Evolutionary conservation across 768 basidiomycete species (phyloP).

Genomic region (Dacryopinax spathularia): DNA sequence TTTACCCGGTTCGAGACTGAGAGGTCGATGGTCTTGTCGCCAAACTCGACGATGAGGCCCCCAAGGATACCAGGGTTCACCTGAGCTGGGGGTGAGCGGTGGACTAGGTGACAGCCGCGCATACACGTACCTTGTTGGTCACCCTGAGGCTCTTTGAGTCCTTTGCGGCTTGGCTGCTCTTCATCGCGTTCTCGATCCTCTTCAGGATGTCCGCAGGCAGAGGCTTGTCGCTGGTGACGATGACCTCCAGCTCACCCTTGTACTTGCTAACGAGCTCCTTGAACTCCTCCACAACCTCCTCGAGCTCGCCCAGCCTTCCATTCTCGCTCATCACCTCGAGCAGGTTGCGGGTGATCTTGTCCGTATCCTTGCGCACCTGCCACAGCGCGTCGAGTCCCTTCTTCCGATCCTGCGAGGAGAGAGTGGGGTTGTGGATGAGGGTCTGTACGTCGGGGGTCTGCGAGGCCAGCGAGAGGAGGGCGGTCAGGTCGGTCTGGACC

Average conservation of each 20-base stretch:
- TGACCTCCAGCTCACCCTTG: conserved; percentile 84
- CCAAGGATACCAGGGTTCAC: conserved; percentile 87
- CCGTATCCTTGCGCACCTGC: conserved; percentile 52
- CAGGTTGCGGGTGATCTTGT: conserved; percentile 77
- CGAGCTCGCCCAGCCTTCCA: conserved; percentile 71
- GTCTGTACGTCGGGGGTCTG: conserved; percentile 46
- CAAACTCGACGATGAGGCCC: conserved; percentile 89
- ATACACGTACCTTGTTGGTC: conserved; percentile 62
- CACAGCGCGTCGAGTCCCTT: conserved; percentile 54
- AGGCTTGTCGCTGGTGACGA: conserved; percentile 75
- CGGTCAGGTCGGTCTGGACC: conserved; percentile 70
- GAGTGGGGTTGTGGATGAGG: conserved; percentile 82
- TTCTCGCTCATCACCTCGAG: conserved; percentile 83
- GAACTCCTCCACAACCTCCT: conserved; percentile 82
- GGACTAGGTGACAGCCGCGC: background rate
- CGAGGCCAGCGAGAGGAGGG: conserved; percentile 55
- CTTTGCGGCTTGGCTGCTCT: conserved; percentile 71
- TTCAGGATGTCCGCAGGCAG: conserved; percentile 61
- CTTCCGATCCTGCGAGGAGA: conserved; percentile 63
- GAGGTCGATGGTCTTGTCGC: conserved; percentile 95
- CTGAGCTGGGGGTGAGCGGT: conserved; percentile 27
- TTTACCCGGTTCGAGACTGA: conserved; percentile 88
- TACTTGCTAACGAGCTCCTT: conserved; percentile 75
- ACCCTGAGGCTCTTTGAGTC: conserved; percentile 80
- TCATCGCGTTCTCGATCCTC: conserved; percentile 72